Evolutionary conservation across 176 grass and related monocot species (phyloP).

Genomic region (Rhynchospora tenuis): DNA sequence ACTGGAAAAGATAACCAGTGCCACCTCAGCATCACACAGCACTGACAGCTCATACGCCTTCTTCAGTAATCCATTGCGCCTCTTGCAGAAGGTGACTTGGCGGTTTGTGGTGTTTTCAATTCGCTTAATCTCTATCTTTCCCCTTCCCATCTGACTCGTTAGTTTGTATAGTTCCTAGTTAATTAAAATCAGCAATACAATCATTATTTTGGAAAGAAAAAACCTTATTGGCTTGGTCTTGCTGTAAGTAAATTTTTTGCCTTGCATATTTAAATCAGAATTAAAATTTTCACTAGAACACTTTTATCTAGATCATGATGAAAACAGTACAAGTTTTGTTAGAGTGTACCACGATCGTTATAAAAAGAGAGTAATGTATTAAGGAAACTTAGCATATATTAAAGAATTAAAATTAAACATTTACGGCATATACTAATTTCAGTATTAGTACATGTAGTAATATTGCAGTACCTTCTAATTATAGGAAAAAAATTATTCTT

Average conservation of each 20-base stretch:
- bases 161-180: not conserved
- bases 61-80: constrained; percentile 46
- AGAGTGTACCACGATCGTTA: not conserved
- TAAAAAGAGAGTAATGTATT: not conserved
- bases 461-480: not conserved
- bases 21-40: constrained; percentile 46
- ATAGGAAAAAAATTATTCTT: not conserved
- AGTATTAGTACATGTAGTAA: not conserved
- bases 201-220: not conserved
- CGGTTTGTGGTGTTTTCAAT: constrained; percentile 52
- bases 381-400: not conserved
- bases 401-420: not conserved
- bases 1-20: constrained; percentile 42
- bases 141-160: constrained; percentile 32
- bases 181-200: not conserved
- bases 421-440: not conserved
- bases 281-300: not conserved
- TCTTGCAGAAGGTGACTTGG: constrained; percentile 57
- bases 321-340: not conserved
- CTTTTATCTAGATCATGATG: not conserved
- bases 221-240: too few species aligned
- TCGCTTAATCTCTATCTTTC: constrained; percentile 59
- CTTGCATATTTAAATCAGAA: not conserved
- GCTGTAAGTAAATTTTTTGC: too few species aligned
- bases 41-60: constrained; percentile 48